Evolutionary conservation across 2,329 filamentous ascomycete species (phyloP), one percentile per base, ranked within the genome.

Genomic region (Apiospora arundinis): DNA sequence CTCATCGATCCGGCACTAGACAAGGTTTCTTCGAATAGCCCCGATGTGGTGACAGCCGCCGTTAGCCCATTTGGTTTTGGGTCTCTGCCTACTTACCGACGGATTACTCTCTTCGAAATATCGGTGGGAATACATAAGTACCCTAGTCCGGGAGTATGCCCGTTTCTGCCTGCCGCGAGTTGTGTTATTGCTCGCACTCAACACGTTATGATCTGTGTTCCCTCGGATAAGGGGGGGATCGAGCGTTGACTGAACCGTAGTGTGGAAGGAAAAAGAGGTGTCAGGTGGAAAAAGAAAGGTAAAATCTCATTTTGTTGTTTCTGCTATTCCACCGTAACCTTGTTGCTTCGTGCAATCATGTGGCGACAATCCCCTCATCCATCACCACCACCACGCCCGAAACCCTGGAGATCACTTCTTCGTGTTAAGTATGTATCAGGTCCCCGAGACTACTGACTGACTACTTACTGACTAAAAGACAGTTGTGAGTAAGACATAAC

Each of bases 221-320:
- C 42, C 42, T 45, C 42, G 42, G 42, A 18, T 45, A 16, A 14
- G 42, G 42, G 42, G 42, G 14, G 42, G 42, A 18, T 45, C 16
- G 40, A 11, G 2, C 40, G 40, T 42, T 42, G 40, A 16, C 4
- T 45, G 42, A 2, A 45, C 42, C 16, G 14, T 16, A 45, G 16
- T n/a, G 18, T 63, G 9, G 16, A 14, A n/a, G 18, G 9, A 11
- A 60, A 18, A 4, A 16, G 16, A 18, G 21, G 28, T 60, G 28
- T 60, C 52, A 40, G 56, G 32, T 63, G 56, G 32, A 11, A 23
- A 56, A 63, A 18, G 11, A 56, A 56, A 56, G 14, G 8, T 8
- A 63, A 63, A 63, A n/a, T 9, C 56, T 40, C 32, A 40, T 23
- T 63, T 63, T 12, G 56, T 40, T 63, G 56, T 63, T 63, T 63